Evolutionary conservation across 306 rosid genomes (phyloP).

Genomic region (Crotalaria pallida): DNA sequence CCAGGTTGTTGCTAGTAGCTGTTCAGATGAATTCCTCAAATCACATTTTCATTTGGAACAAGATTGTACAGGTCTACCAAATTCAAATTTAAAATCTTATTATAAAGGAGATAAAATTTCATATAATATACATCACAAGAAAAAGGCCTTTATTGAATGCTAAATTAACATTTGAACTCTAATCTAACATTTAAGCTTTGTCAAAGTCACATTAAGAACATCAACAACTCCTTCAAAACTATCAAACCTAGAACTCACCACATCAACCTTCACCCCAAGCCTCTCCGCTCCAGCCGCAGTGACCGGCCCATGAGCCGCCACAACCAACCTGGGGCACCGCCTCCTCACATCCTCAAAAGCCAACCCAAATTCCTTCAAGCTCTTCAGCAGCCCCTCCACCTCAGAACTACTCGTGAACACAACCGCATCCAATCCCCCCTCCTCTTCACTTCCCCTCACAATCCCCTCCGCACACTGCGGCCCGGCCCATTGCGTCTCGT

Average conservation of each 20-base stretch:
- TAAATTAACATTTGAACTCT: background rate
- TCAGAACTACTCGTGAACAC: conserved; percentile 79
- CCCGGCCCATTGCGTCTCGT: conserved; percentile 76
- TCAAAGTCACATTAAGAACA: conserved; percentile 37
- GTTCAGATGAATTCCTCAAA: too few relatives aligned
- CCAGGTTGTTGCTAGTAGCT: too few relatives aligned
- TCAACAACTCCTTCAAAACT: conserved; percentile 71
- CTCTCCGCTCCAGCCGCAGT: conserved; percentile 60
- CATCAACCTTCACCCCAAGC: conserved; percentile 63
- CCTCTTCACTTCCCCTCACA: conserved; percentile 35
- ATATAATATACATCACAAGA: background rate
- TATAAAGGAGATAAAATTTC: background rate
- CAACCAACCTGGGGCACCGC: conserved; percentile 41
- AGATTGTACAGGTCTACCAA: background rate
- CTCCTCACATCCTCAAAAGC: conserved; percentile 43
- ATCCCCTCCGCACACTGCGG: conserved; percentile 46
- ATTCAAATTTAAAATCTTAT: background rate
- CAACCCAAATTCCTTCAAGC: conserved; percentile 51
- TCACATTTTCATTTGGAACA: background rate
- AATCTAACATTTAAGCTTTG: background rate
- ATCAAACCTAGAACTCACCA: conserved; percentile 57
- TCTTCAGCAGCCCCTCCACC: conserved; percentile 75
- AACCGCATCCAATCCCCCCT: conserved; percentile 45
- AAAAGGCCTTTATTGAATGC: background rate
- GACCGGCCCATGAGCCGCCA: conserved; percentile 75